Evolutionary conservation across 2,329 filamentous ascomycete genomes (phyloP).

Genomic region (Didymella exigua): DNA sequence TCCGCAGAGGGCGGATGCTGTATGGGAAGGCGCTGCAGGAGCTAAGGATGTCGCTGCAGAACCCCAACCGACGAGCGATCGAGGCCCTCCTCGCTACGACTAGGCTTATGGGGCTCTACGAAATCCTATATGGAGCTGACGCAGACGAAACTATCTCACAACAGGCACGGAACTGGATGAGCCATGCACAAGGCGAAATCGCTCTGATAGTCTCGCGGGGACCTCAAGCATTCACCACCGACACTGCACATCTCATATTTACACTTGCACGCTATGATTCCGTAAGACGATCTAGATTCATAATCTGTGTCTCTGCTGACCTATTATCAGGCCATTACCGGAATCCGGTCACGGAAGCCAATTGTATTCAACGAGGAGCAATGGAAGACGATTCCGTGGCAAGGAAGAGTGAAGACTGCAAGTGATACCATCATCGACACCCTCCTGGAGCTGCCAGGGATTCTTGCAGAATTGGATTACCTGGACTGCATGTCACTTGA

Average conservation of each 20-base stretch:
- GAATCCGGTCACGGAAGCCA: conserved; percentile 45
- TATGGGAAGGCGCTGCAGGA: conserved; percentile 36
- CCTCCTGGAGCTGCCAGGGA: conserved; percentile 37
- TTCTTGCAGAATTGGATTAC: conserved; percentile 39
- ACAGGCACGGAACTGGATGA: conserved; percentile 38
- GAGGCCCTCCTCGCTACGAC: conserved; percentile 38
- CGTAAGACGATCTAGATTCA: neutral
- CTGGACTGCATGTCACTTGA: conserved; percentile 9
- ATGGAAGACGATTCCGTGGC: conserved; percentile 49
- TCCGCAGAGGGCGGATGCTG: conserved; percentile 27
- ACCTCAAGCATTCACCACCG: conserved; percentile 22
- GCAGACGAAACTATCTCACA: conserved; percentile 8
- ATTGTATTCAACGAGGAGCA: conserved; percentile 37
- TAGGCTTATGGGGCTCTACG: conserved; percentile 11
- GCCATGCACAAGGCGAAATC: conserved; percentile 36
- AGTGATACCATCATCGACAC: conserved; percentile 46
- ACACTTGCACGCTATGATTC: conserved; percentile 25
- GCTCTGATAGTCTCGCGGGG: conserved; percentile 29
- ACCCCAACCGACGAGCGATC: conserved; percentile 19
- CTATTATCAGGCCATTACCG: conserved; percentile 24
- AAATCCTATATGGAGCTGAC: conserved; percentile 39
- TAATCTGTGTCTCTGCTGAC: neutral
- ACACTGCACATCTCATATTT: conserved; percentile 31
- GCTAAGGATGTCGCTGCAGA: conserved; percentile 27
- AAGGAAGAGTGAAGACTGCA: conserved; percentile 35